Percentiles rank a stretch among this genome's conserved stretches.
These are phyloP conservation scores for Plantago major DNA, from an alignment of 257 asterid species.

Conservation along the genomic window DNA sequence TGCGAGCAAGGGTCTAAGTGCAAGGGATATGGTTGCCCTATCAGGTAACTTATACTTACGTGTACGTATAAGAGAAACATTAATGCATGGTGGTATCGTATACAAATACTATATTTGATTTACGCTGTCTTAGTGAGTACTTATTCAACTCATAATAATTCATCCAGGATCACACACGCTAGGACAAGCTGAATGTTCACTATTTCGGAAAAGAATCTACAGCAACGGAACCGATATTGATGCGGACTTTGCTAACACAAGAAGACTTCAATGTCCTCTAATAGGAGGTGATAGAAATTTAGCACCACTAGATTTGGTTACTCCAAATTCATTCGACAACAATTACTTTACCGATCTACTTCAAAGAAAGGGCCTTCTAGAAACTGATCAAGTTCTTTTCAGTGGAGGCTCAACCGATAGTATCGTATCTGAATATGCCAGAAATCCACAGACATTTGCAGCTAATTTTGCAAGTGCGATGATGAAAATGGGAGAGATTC, in stretches of 20 bases:
- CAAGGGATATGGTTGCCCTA: constrained; percentile 30
- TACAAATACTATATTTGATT: no score
- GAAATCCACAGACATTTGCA: constrained; percentile 13
- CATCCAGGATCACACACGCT: constrained; percentile 9
- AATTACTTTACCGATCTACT: not conserved
- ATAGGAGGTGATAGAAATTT: constrained; percentile 12
- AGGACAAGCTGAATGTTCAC: constrained; percentile 15
- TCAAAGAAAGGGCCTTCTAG: constrained; percentile 10
- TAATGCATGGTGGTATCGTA: no score
- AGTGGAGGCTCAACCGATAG: constrained; percentile 1
- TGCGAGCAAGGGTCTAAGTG: constrained; percentile 13
- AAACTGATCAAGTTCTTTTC: constrained; percentile 4
- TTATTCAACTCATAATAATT: not conserved
- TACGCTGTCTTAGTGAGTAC: no score
- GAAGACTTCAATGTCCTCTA: constrained; percentile 11
- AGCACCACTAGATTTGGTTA: constrained; percentile 20
- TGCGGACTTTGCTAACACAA: constrained; percentile 21
- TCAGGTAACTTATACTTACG: constrained; percentile 15
- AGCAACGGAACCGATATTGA: constrained; percentile 22
- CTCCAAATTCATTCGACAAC: constrained; percentile 11
- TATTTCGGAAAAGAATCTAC: constrained; percentile 18
- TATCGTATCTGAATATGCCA: constrained; percentile 10
- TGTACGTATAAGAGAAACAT: no score
- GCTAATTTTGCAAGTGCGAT: constrained; percentile 13
- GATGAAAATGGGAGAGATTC: constrained; percentile 23